Conservation (phyloP, 345 rosid genomes). For the Gossypioides kirkii region DNA sequence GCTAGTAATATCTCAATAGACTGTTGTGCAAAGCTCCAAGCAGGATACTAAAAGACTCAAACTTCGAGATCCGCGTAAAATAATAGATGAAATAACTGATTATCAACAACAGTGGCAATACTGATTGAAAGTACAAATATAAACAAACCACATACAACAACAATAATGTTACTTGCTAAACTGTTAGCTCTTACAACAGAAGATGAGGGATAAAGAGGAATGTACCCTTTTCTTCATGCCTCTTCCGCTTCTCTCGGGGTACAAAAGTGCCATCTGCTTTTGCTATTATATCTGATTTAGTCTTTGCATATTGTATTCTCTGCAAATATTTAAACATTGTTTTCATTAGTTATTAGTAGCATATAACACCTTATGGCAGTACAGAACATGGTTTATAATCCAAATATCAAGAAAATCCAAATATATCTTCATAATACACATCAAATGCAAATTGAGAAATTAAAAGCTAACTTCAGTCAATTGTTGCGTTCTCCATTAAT, state of each 20-base stretch:
- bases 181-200: background rate
- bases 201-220: background rate
- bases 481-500: background rate
- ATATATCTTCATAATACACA: background rate
- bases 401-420: background rate
- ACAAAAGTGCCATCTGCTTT: constrained; percentile 98
- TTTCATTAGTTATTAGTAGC: background rate
- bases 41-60: background rate
- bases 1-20: background rate
- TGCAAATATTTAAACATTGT: constrained; percentile 23
- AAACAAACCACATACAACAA: background rate
- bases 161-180: background rate
- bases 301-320: constrained; percentile 93
- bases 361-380: background rate
- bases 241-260: constrained; percentile 91
- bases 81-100: background rate
- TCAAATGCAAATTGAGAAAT: background rate
- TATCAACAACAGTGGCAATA: background rate
- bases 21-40: background rate
- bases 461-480: background rate
- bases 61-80: background rate
- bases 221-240: constrained; percentile 89
- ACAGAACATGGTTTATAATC: background rate
- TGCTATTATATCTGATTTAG: constrained; percentile 87
- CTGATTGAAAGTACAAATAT: background rate